Conservation (phyloP, 2,329 filamentous ascomycete genomes). For the Xylaria arbuscula region DNA sequence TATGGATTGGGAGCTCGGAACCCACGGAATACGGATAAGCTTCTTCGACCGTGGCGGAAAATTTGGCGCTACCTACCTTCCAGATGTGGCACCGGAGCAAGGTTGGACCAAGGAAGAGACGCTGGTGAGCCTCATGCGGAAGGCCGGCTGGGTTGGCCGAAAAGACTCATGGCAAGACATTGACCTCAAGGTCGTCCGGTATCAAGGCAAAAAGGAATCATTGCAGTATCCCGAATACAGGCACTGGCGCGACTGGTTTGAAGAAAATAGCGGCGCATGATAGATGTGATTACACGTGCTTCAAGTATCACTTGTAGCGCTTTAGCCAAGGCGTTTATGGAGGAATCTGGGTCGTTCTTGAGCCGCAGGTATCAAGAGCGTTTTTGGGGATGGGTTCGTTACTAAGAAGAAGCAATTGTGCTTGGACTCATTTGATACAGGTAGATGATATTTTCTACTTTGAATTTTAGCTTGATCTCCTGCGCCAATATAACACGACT, state of each 20-base stretch:
- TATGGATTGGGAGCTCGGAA: conserved; percentile 87
- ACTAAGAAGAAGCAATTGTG: conserved; percentile 19
- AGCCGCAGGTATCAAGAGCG: conserved; percentile 23
- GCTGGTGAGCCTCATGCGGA: conserved; percentile 87
- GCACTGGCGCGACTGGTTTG: conserved; percentile 81
- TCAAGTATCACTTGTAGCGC: conserved; percentile 19
- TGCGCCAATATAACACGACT: conserved; percentile 22
- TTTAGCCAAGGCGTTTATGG: conserved; percentile 22
- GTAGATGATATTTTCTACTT: conserved; percentile 37
- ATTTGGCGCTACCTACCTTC: conserved; percentile 89
- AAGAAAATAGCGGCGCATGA: conserved; percentile 46
- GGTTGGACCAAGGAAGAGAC: conserved; percentile 96
- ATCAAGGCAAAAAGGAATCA: conserved; percentile 84
- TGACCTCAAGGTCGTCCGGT: conserved; percentile 81
- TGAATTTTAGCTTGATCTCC: conserved; percentile 26
- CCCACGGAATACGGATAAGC: conserved; percentile 86
- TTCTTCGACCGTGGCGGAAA: conserved; percentile 80
- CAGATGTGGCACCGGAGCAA: conserved; percentile 90
- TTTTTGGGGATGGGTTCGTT: conserved; percentile 25
- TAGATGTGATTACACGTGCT: conserved; percentile 31
- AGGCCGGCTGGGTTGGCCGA: conserved; percentile 91
- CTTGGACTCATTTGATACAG: conserved; percentile 36
- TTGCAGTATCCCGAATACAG: conserved; percentile 79
- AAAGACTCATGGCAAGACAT: conserved; percentile 83
- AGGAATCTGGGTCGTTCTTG: conserved; percentile 1